These are phyloP conservation scores for Sanghuangporus sanghuang DNA, from an alignment of 1,284 basidiomycete genomes.

Conservation along the genomic window DNA sequence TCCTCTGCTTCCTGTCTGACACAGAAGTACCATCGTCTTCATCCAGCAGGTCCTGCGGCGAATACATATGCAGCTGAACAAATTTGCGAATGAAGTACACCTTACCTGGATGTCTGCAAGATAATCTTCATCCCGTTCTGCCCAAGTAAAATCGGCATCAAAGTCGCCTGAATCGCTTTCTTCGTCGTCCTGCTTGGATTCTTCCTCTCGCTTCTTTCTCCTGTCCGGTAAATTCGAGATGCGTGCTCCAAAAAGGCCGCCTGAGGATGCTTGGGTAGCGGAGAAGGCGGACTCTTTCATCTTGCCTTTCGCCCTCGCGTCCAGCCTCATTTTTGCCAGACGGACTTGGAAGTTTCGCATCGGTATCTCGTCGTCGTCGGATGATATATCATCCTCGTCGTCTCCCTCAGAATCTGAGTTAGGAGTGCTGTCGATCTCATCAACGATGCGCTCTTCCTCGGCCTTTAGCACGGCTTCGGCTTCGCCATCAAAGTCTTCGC, in stretches of 20 bases:
- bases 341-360: slow-evolving; percentile 48
- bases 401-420: slow-evolving; percentile 26
- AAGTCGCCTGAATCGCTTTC: slow-evolving; percentile 4
- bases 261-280: not conserved
- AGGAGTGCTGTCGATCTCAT: slow-evolving; percentile 28
- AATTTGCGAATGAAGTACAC: slow-evolving; percentile 9
- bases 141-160: slow-evolving; percentile 36
- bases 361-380: slow-evolving; percentile 38
- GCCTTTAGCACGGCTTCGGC: slow-evolving; percentile 24
- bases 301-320: slow-evolving; percentile 22
- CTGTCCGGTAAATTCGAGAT: slow-evolving; percentile 20
- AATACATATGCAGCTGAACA: not conserved
- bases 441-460: slow-evolving; percentile 32
- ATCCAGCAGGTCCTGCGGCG: slow-evolving; percentile 39
- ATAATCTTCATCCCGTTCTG: slow-evolving; percentile 61
- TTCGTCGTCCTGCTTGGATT: slow-evolving; percentile 30
- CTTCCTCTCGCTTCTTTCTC: slow-evolving; percentile 26
- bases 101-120: slow-evolving; percentile 58
- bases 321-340: slow-evolving; percentile 38
- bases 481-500: slow-evolving; percentile 19
- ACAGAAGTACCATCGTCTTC: slow-evolving; percentile 36
- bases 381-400: slow-evolving; percentile 29
- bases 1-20: slow-evolving; percentile 46
- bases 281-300: slow-evolving; percentile 5
- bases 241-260: not conserved